A percentile compares a stretch with the other conserved stretches of the same genome.
phyloP scores from a whole-genome alignment of 1,284 basidiomycete species.

The Takashimella tepidaria region DNA sequence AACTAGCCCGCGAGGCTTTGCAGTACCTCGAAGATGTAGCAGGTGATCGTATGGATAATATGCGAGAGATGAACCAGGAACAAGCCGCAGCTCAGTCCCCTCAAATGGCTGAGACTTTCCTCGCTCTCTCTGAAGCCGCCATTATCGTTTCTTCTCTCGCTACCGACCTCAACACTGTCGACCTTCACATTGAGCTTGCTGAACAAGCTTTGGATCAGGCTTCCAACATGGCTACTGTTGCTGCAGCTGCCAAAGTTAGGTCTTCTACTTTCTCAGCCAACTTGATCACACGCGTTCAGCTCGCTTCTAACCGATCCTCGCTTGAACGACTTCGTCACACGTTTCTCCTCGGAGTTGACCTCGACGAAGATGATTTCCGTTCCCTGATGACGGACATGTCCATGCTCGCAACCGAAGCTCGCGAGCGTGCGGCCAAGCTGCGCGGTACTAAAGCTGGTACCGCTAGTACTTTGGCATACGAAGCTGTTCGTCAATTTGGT shows the following conservation, averaged over 20 bases:
- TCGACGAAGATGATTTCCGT: conserved; percentile 43
- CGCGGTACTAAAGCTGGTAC: conserved; percentile 33
- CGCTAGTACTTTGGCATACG: conserved; percentile 34
- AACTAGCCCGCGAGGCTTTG: conserved; percentile 36
- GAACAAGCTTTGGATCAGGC: conserved; percentile 46
- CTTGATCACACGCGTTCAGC: conserved; percentile 42
- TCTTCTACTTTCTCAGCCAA: conserved; percentile 28
- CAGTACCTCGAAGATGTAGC: conserved; percentile 40
- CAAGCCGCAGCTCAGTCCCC: conserved; percentile 32
- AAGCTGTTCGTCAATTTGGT: conserved; percentile 36
- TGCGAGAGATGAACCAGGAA: conserved; percentile 19
- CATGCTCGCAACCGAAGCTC: conserved; percentile 34
- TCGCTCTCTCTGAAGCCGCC: conserved; percentile 32
- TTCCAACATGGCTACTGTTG: conserved; percentile 43
- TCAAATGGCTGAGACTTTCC: conserved; percentile 38
- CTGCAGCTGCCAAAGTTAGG: conserved; percentile 25
- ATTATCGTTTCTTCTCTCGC: conserved; percentile 30
- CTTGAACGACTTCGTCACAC: conserved; percentile 38
- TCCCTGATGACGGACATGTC: conserved; percentile 37
- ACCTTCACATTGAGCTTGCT: conserved; percentile 37
- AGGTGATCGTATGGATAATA: conserved; percentile 39
- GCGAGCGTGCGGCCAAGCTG: conserved; percentile 36
- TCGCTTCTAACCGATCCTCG: conserved; percentile 33
- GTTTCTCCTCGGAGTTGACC: conserved; percentile 32
- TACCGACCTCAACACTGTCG: conserved; percentile 30